These are phyloP conservation scores for Clonostachys chloroleuca DNA, from an alignment of 2,329 filamentous ascomycete species.

Conservation along the genomic window DNA sequence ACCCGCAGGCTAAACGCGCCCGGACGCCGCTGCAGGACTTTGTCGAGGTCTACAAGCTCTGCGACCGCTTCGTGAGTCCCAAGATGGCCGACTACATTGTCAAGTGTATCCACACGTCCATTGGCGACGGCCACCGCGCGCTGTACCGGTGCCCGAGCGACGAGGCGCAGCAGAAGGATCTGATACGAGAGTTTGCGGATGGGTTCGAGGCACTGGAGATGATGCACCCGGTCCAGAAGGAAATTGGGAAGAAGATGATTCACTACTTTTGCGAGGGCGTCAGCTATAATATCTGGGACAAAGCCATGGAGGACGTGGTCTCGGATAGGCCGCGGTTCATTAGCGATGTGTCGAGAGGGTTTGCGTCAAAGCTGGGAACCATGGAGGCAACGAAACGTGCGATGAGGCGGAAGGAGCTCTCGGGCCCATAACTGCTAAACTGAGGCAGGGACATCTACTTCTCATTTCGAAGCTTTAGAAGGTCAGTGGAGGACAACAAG, in stretches of 20 bases:
- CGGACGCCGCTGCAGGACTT: constrained; percentile 21
- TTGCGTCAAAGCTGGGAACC: constrained; percentile 19
- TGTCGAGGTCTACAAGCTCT: constrained; percentile 28
- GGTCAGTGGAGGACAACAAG: too few species aligned
- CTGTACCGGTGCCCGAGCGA: constrained; percentile 18
- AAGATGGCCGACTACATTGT: constrained; percentile 19
- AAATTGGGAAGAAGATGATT: constrained; percentile 15
- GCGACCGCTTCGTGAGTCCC: constrained; percentile 24
- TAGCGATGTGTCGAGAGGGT: constrained; percentile 18
- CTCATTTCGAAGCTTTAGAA: too few species aligned
- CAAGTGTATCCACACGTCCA: constrained; percentile 19
- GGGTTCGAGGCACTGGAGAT: constrained; percentile 22
- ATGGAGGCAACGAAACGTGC: constrained; percentile 4
- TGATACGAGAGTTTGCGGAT: constrained; percentile 26
- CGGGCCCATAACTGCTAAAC: neutral
- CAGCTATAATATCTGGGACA: constrained; percentile 17
- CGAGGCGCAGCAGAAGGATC: constrained; percentile 14
- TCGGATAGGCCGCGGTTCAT: constrained; percentile 20
- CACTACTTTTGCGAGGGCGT: constrained; percentile 24
- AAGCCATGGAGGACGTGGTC: constrained; percentile 12
- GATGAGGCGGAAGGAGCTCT: constrained; percentile 20
- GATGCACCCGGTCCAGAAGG: constrained; percentile 11
- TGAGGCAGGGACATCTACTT: neutral
- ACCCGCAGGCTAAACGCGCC: constrained; percentile 15
- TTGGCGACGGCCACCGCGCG: constrained; percentile 23